Evolutionary conservation across 2,329 filamentous ascomycete species (phyloP).

Genomic region (Macrophomina pseudophaseolina): DNA sequence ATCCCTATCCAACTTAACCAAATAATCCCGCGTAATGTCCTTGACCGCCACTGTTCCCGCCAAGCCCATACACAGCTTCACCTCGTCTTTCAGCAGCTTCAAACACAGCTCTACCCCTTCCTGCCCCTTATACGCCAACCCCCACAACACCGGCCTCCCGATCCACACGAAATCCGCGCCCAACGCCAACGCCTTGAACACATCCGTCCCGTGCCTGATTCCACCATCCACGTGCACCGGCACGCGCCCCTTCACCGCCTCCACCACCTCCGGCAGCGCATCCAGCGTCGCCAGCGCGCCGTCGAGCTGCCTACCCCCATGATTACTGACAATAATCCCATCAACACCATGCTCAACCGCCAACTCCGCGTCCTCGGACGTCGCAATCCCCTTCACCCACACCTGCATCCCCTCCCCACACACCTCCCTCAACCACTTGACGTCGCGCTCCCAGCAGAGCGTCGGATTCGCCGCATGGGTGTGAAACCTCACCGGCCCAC

Average conservation of each 20-base stretch:
- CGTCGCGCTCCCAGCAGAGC: conserved; percentile 53
- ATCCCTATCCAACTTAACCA: conserved; percentile 8
- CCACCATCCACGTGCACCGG: conserved; percentile 66
- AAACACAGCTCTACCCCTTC: conserved; percentile 35
- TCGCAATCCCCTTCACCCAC: conserved; percentile 38
- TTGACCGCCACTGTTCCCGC: conserved; percentile 26
- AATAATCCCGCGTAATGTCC: conserved; percentile 12
- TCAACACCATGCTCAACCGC: conserved; percentile 50
- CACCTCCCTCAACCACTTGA: conserved; percentile 53
- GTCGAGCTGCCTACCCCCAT: conserved; percentile 64
- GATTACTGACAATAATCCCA: conserved; percentile 60
- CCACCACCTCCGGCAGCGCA: conserved; percentile 48
- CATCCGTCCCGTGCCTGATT: conserved; percentile 65
- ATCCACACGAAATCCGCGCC: conserved; percentile 58
- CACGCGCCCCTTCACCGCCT: conserved; percentile 51
- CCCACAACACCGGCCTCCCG: conserved; percentile 56
- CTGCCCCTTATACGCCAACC: conserved; percentile 49
- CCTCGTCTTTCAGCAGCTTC: conserved; percentile 41
- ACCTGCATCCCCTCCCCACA: conserved; percentile 30
- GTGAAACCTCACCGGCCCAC: not conserved
- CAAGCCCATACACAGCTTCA: conserved; percentile 33
- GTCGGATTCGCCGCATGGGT: conserved; percentile 23
- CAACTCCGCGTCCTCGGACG: conserved; percentile 47
- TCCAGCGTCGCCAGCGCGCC: conserved; percentile 60
- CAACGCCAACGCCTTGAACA: conserved; percentile 63